phyloP scores from a whole-genome alignment of 129 eudicot genomes.

The Flaveria sonorensis region DNA sequence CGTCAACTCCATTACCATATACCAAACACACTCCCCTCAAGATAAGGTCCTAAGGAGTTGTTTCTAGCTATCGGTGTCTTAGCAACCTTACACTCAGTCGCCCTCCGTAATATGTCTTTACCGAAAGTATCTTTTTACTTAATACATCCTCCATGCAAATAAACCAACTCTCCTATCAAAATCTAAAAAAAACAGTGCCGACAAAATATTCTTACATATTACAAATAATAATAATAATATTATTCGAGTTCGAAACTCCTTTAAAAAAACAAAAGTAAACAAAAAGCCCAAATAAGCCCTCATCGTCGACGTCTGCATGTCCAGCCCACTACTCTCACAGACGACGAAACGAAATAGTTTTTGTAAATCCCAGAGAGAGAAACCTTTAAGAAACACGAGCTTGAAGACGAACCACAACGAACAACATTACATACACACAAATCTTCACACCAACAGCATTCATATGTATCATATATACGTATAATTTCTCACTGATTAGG shows the following conservation, averaged over 20 bases:
- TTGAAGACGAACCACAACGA: constrained; percentile 53
- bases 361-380: constrained; percentile 47
- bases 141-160: too few species aligned
- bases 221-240: background rate
- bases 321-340: constrained; percentile 63
- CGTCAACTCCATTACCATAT: too few species aligned
- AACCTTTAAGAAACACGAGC: constrained; percentile 45
- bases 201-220: too few species aligned
- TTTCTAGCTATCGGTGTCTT: too few species aligned
- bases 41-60: too few species aligned
- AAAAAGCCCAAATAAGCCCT: constrained; percentile 49
- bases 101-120: too few species aligned
- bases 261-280: constrained; percentile 21
- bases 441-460: constrained; percentile 27
- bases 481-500: constrained; percentile 35
- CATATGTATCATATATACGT: constrained; percentile 22
- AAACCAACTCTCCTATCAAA: too few species aligned
- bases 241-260: constrained; percentile 2
- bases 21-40: too few species aligned
- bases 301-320: constrained; percentile 54
- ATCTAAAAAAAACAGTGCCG: too few species aligned
- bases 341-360: constrained; percentile 49
- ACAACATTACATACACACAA: constrained; percentile 25
- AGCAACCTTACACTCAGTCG: too few species aligned
- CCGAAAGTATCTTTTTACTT: too few species aligned